Evolutionary conservation across 805 yeast genomes (phyloP).

Genomic region (Candida succiphila): DNA sequence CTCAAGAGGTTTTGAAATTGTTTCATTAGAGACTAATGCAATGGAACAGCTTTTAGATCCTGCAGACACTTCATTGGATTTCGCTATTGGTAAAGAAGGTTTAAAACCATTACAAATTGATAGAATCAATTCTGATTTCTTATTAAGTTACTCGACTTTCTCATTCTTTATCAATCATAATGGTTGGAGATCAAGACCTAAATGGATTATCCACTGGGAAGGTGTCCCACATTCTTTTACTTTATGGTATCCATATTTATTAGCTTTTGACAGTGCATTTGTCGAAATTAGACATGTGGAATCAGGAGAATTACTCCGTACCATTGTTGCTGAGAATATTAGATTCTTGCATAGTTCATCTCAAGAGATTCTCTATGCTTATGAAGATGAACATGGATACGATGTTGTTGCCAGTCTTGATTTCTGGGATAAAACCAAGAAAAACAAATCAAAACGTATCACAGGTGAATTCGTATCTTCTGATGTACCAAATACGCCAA

Average conservation of each 20-base stretch:
- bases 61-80: slow-evolving; percentile 96
- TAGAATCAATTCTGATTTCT: slow-evolving; percentile 78
- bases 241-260: slow-evolving; percentile 83
- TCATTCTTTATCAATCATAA: slow-evolving; percentile 90
- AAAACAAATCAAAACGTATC: slow-evolving; percentile 7
- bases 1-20: slow-evolving; percentile 92
- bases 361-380: slow-evolving; percentile 87
- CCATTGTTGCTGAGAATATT: slow-evolving; percentile 89
- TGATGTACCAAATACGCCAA: neutral
- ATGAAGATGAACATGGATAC: slow-evolving; percentile 81
- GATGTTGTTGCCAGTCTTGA: slow-evolving; percentile 90
- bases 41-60: slow-evolving; percentile 90
- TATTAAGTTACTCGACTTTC: slow-evolving; percentile 84
- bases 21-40: slow-evolving; percentile 71
- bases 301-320: slow-evolving; percentile 73
- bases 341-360: slow-evolving; percentile 82
- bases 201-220: slow-evolving; percentile 95
- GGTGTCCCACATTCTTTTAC: slow-evolving; percentile 91
- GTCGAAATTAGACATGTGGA: slow-evolving; percentile 91
- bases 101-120: slow-evolving; percentile 88
- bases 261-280: slow-evolving; percentile 84
- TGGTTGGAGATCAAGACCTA: slow-evolving; percentile 94
- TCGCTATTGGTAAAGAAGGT: slow-evolving; percentile 75
- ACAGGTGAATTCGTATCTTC: neutral
- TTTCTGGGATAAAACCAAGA: slow-evolving; percentile 55